Evolutionary conservation across 495 filamentous ascomycete genomes (phyloP), one percentile per base, ranked within the genome.

Genomic region (Clavariopsis aquatica): DNA sequence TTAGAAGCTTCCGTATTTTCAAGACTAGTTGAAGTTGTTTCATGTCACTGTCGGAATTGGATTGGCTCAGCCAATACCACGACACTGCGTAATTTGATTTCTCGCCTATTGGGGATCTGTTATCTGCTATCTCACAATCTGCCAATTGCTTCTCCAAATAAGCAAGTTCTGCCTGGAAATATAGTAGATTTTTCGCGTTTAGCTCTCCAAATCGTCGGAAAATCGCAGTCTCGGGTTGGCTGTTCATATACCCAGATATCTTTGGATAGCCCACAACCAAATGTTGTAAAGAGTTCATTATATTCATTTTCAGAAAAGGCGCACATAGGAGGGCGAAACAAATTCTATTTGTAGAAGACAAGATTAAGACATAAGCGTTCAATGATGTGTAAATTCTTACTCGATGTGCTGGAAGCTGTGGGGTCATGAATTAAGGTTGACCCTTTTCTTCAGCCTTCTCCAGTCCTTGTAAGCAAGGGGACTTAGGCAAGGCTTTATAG

Each of bases 261-360:
- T 52, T 60, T 13, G 57, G 57, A 26, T 60, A 60, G n/a, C 57
- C 57, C 8, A 19, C 28, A 23, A 60, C 57, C 2, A 57, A 20
- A 45, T 57, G 3, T 15, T 23, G 20, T 5, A 57, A 34, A 1
- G 53, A n/a, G n/a, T n/a, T n/a, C n/a, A n/a, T n/a, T n/a, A n/a
- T n/a, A n/a, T n/a, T n/a, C n/a, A n/a, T n/a, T n/a, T n/a, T n/a
- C n/a, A n/a, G n/a, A n/a, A n/a, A n/a, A n/a, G n/a, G n/a, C n/a
- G n/a, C n/a, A n/a, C n/a, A n/a, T n/a, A n/a, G n/a, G n/a, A n/a
- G n/a, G n/a, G n/a, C n/a, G n/a, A n/a, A n/a, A n/a, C n/a, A n/a
- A n/a, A n/a, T n/a, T n/a, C n/a, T n/a, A n/a, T n/a, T n/a, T n/a
- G n/a, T n/a, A n/a, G n/a, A n/a, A n/a, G n/a, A n/a, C n/a, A n/a